These are phyloP conservation scores for Kwoniella newhampshirensis DNA, from an alignment of 768 basidiomycete genomes.

Conservation along the genomic window DNA sequence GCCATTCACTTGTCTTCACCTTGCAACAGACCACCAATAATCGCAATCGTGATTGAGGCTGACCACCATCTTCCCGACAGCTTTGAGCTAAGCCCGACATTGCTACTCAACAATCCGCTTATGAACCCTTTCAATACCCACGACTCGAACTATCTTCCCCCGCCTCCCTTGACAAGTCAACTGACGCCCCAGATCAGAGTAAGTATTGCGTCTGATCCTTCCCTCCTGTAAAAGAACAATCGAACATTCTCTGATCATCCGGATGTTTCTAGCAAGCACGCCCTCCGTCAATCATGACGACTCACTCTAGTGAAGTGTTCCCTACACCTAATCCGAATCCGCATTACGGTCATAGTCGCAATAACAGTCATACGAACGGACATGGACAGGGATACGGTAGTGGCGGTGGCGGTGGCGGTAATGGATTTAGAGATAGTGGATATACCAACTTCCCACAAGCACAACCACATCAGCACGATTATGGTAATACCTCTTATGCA, in stretches of 20 bases:
- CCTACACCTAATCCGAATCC: neutral
- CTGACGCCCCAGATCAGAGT: slow-evolving; percentile 22
- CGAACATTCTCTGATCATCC: neutral
- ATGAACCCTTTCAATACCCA: slow-evolving; percentile 43
- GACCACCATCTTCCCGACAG: slow-evolving; percentile 11
- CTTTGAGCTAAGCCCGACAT: slow-evolving; percentile 50
- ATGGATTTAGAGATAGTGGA: neutral
- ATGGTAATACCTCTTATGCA: too few relatives aligned
- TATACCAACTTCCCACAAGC: neutral
- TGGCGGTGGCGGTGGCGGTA: neutral
- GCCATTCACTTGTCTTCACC: neutral
- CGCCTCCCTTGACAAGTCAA: slow-evolving; percentile 36
- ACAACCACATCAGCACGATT: too few relatives aligned
- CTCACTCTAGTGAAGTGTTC: slow-evolving; percentile 4
- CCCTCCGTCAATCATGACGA: slow-evolving; percentile 24
- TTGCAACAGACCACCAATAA: too few relatives aligned
- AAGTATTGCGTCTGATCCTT: neutral
- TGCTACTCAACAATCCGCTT: slow-evolving; percentile 46
- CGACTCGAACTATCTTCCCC: slow-evolving; percentile 51
- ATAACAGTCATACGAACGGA: neutral
- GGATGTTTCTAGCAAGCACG: slow-evolving; percentile 12
- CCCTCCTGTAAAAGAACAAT: neutral
- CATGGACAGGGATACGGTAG: neutral
- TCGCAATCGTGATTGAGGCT: neutral
- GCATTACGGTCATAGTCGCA: neutral